These are phyloP conservation scores for Chimonanthus praecox DNA, from an alignment of 164 flowering plant species.

Conservation along the genomic window DNA sequence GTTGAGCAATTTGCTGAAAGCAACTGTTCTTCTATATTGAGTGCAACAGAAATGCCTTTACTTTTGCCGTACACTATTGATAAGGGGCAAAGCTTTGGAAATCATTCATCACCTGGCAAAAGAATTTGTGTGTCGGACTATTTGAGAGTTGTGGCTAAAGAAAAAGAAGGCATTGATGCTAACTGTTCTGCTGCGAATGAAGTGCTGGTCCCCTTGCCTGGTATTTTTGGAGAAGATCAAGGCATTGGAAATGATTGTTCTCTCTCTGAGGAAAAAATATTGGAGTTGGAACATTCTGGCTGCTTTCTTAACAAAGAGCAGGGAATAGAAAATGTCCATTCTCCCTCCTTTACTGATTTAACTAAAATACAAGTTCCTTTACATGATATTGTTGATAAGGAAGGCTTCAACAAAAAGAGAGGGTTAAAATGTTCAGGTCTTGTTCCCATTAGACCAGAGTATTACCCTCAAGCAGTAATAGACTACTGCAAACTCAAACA, in stretches of 20 bases:
- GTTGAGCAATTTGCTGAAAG: background rate
- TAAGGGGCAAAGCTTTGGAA: background rate
- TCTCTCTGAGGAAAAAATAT: background rate
- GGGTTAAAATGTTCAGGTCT: background rate
- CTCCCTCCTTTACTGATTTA: background rate
- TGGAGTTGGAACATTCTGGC: background rate
- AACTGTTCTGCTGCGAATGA: background rate
- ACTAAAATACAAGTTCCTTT: too few species aligned
- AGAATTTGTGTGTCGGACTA: background rate
- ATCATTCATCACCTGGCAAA: background rate
- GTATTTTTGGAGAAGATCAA: background rate
- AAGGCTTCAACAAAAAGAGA: background rate
- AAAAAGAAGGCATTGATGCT: background rate
- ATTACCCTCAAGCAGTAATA: background rate
- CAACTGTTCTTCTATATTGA: background rate
- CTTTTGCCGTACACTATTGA: background rate
- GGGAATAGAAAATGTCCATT: background rate
- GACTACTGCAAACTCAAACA: background rate
- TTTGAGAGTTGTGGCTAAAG: background rate
- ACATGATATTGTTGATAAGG: too few species aligned
- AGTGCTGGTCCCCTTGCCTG: background rate
- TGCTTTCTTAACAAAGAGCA: background rate
- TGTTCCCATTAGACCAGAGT: background rate
- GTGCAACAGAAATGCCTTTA: background rate
- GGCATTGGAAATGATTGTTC: background rate